A percentile compares a stretch with the other conserved stretches of the same genome.
Evolutionary conservation across 805 yeast genomes (phyloP).

Genomic region (Candida broadrunensis): DNA sequence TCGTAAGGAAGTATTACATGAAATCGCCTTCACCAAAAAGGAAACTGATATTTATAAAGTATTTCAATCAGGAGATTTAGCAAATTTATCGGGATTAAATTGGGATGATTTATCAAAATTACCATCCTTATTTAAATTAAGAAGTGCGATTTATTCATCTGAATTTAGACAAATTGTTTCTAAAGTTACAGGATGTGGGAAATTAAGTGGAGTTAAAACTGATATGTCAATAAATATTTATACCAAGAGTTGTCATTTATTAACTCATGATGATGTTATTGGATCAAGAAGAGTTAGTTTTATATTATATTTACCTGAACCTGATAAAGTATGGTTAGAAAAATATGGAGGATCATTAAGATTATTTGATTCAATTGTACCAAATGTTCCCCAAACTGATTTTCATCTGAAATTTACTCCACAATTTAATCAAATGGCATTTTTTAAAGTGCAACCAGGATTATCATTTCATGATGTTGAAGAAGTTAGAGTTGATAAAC

Average conservation of each 20-base stretch:
- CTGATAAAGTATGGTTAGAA: slow-evolving; percentile 84
- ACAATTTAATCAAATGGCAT: slow-evolving; percentile 93
- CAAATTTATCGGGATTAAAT: slow-evolving; percentile 84
- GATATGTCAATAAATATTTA: slow-evolving; percentile 93
- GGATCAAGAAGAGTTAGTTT: slow-evolving; percentile 93
- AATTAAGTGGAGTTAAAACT: slow-evolving; percentile 83
- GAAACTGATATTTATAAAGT: slow-evolving; percentile 97
- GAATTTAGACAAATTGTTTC: slow-evolving; percentile 78
- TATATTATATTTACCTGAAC: slow-evolving; percentile 89
- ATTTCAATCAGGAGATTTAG: slow-evolving; percentile 85
- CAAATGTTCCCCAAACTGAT: slow-evolving; percentile 88
- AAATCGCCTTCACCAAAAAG: slow-evolving; percentile 88
- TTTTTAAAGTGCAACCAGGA: slow-evolving; percentile 95
- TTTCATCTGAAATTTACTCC: slow-evolving; percentile 70
- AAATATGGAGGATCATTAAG: slow-evolving; percentile 93
- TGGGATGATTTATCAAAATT: slow-evolving; percentile 69
- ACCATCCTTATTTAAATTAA: slow-evolving; percentile 70
- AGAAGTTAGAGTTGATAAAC: slow-evolving; percentile 89
- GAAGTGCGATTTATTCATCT: slow-evolving; percentile 86
- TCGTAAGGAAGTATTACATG: slow-evolving; percentile 75
- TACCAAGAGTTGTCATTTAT: slow-evolving; percentile 86
- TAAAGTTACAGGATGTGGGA: slow-evolving; percentile 80
- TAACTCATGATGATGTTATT: slow-evolving; percentile 97
- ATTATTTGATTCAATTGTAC: slow-evolving; percentile 78
- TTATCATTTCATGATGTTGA: slow-evolving; percentile 96